Conservation (phyloP, 495 filamentous ascomycete species). For the Hamigera avellanea region DNA sequence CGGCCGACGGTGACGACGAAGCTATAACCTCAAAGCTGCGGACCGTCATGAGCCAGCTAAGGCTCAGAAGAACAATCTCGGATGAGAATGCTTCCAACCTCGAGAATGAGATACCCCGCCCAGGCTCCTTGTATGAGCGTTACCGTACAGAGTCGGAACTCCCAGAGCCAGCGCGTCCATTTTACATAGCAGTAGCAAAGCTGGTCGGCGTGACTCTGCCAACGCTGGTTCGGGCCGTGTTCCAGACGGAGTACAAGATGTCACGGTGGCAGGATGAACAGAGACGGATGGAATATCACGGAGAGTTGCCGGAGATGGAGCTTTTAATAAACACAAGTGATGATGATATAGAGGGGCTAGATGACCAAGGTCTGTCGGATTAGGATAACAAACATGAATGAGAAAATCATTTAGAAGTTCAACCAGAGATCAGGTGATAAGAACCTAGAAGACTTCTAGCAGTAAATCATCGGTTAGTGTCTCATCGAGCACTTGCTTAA, state of each 20-base stretch:
- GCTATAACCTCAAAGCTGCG: slow-evolving; percentile 23
- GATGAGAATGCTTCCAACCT: slow-evolving; percentile 12
- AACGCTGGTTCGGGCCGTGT: slow-evolving; percentile 36
- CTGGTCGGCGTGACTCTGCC: slow-evolving; percentile 32
- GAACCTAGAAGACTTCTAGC: too few species aligned
- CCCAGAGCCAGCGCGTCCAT: slow-evolving; percentile 35
- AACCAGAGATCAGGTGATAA: too few species aligned
- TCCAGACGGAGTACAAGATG: slow-evolving; percentile 34
- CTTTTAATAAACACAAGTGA: slow-evolving; percentile 7
- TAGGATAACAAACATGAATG: too few species aligned
- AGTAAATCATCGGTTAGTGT: too few species aligned
- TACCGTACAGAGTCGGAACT: slow-evolving; percentile 48
- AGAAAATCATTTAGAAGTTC: too few species aligned
- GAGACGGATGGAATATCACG: slow-evolving; percentile 19
- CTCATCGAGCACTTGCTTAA: too few species aligned
- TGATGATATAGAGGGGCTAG: slow-evolving; percentile 15
- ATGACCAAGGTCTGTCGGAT: not conserved
- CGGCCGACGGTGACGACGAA: slow-evolving; percentile 14
- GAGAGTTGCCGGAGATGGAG: slow-evolving; percentile 9
- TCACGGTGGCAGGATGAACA: slow-evolving; percentile 27
- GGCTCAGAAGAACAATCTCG: slow-evolving; percentile 16
- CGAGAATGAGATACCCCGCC: slow-evolving; percentile 22
- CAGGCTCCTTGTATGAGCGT: slow-evolving; percentile 44
- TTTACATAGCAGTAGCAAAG: slow-evolving; percentile 46
- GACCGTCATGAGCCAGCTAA: slow-evolving; percentile 24